A percentile compares a stretch with the other conserved stretches of the same genome.
These are phyloP conservation scores for Hygrophila difformis DNA, from an alignment of 257 asterid species.

Conservation along the genomic window DNA sequence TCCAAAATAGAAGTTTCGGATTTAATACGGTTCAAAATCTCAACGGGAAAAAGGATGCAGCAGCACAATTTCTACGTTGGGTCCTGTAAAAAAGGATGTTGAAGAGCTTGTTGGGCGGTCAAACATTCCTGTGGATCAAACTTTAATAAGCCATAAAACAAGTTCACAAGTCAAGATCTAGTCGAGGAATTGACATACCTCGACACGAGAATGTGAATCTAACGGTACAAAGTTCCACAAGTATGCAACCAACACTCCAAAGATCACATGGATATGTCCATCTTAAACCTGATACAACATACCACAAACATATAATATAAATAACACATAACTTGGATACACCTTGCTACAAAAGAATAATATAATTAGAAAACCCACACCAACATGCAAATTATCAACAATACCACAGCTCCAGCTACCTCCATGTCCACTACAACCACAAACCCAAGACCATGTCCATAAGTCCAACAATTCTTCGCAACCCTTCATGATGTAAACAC, in stretches of 20 bases:
- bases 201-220: constrained; percentile 31
- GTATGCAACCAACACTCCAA: constrained; percentile 52
- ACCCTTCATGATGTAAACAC: constrained; percentile 37
- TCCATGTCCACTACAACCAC: constrained; percentile 99
- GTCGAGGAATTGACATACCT: constrained; percentile 28
- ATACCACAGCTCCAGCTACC: constrained; percentile 64
- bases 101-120: constrained; percentile 54
- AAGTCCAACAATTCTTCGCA: constrained; percentile 43
- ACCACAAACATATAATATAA: constrained; percentile 21
- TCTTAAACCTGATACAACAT: constrained; percentile 47
- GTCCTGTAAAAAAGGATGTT: constrained; percentile 57
- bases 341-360: neutral
- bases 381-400: constrained; percentile 43
- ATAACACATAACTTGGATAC: constrained; percentile 1
- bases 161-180: constrained; percentile 32
- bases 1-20: no score
- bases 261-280: constrained; percentile 56
- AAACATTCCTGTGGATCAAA: constrained; percentile 60
- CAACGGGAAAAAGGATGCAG: no score
- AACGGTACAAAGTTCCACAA: constrained; percentile 47
- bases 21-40: no score
- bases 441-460: constrained; percentile 76
- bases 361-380: constrained; percentile 50
- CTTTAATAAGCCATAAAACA: constrained; percentile 52
- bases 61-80: constrained; percentile 26